Base-by-base conservation (phyloP, 176 grass and related monocot genomes). In the Canna indica region DNA sequence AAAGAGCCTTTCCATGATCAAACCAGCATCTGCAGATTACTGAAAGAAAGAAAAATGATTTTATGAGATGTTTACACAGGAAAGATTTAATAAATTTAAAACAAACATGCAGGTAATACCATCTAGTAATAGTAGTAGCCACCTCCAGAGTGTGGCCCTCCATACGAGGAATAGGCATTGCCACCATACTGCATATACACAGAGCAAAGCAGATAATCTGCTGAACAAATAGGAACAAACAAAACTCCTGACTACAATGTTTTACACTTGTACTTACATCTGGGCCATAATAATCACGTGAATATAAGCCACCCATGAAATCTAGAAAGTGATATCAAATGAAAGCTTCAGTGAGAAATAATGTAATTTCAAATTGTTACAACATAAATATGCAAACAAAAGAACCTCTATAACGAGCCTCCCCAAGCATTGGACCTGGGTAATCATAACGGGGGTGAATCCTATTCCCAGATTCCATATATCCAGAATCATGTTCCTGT, bases 191-290 rank as follows among this genome's bases (percentile, higher is more conserved):
- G 83, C 69, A 68, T 27, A 78, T 52, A 22, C 0, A 56, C 42
- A 76, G 71, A 20, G 36, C 28, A 1, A 76, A 35, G 14, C 20
- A 64, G n/a, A 44, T 58, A 15, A 68, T 33, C 42, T 68, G 75
- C 48, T 41, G 1, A 46, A 80, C 74, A 24, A 7, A 62, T 59
- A 9, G 16, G 16, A 34, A 45, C 28, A 26, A 25, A 27, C 8
- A 52, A 68, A 38, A 2, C 5, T 60, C 17, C 24, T 22, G 58
- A n/a, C 22, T 45, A 24, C 75, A 24, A 16, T 47, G 38, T 47
- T n/a, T n/a, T n/a, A n/a, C n/a, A n/a, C n/a, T n/a, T 32, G 4
- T 76, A 77, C 83, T 81, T 77, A 85, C 83, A 77, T 77, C 73
- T 46, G 75, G 36, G 56, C 65, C 48, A 54, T 76, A 85, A 65